Conservation (phyloP, 345 rosid genomes). For the Populus ilicifolia region DNA sequence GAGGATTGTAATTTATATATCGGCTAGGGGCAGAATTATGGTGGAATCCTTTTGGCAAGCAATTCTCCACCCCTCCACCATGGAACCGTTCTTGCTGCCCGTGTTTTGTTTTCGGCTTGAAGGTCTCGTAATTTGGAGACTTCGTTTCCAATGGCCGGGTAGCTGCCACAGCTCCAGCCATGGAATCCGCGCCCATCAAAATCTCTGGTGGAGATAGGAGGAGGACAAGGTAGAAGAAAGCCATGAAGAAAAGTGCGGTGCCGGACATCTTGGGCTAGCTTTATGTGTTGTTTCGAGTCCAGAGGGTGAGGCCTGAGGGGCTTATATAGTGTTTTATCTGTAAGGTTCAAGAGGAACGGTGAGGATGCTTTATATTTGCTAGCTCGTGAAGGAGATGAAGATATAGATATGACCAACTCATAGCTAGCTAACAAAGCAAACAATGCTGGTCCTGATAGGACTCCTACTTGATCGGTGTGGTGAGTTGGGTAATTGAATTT, state of each 20-base stretch:
- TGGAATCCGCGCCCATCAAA: not conserved
- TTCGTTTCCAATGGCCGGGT: slow-evolving; percentile 27
- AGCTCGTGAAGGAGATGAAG: slow-evolving; percentile 27
- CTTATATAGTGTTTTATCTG: not conserved
- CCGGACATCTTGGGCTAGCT: slow-evolving; percentile 17
- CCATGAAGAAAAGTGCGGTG: slow-evolving; percentile 3
- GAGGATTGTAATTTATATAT: slow-evolving; percentile 41
- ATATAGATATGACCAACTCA: slow-evolving; percentile 12
- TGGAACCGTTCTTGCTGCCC: not conserved
- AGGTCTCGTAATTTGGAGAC: not conserved
- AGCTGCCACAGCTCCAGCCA: slow-evolving; percentile 12
- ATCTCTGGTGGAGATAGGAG: slow-evolving; percentile 21
- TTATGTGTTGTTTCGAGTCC: not conserved
- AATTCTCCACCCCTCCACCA: slow-evolving; percentile 23
- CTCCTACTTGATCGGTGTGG: not conserved
- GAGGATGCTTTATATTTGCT: slow-evolving; percentile 29
- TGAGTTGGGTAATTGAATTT: slow-evolving; percentile 1
- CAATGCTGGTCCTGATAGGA: not conserved
- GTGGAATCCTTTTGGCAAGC: slow-evolving; percentile 62
- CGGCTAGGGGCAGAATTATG: slow-evolving; percentile 54
- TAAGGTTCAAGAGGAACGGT: not conserved
- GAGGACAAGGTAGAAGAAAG: slow-evolving; percentile 24
- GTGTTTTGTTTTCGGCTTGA: slow-evolving; percentile 20
- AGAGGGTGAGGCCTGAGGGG: not conserved
- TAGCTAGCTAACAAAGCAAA: slow-evolving; percentile 17